Percentiles rank a stretch among this genome's conserved stretches.
Conservation (phyloP, 805 yeast species). For the Barnettozyma salicaria region DNA sequence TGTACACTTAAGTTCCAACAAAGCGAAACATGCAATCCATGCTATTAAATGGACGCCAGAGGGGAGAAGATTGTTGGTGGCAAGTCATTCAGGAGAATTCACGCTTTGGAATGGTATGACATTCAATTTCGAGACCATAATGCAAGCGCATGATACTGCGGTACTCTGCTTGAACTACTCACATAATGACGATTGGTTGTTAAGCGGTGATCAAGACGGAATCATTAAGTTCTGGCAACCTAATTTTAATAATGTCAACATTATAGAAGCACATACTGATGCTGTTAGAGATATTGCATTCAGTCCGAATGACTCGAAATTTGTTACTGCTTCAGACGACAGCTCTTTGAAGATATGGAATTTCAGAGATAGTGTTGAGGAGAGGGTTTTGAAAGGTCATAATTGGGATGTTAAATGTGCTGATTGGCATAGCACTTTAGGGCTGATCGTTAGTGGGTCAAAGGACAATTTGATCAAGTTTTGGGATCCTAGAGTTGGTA, state of each 20-base stretch:
- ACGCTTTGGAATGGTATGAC: constrained; percentile 96
- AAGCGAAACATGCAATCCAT: constrained; percentile 85
- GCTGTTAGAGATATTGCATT: constrained; percentile 83
- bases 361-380: constrained; percentile 82
- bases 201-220: constrained; percentile 93
- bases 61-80: constrained; percentile 84
- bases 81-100: constrained; percentile 90
- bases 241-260: constrained; percentile 91
- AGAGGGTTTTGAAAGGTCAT: constrained; percentile 77
- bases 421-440: constrained; percentile 93
- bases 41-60: constrained; percentile 96
- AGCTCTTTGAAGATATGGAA: constrained; percentile 89
- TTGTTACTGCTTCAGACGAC: constrained; percentile 93
- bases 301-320: constrained; percentile 84
- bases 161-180: constrained; percentile 75
- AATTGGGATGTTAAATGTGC: constrained; percentile 98
- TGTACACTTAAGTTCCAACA: constrained; percentile 86
- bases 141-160: constrained; percentile 97
- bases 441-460: constrained; percentile 86
- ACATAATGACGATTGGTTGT: constrained; percentile 89
- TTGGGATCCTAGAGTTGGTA: constrained; percentile 90
- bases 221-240: constrained; percentile 95
- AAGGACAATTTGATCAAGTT: constrained; percentile 89
- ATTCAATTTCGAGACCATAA: constrained; percentile 91
- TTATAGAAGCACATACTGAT: constrained; percentile 68